phyloP scores from a whole-genome alignment of 73 alveolate species.

The Paraurostyla sp. region DNA sequence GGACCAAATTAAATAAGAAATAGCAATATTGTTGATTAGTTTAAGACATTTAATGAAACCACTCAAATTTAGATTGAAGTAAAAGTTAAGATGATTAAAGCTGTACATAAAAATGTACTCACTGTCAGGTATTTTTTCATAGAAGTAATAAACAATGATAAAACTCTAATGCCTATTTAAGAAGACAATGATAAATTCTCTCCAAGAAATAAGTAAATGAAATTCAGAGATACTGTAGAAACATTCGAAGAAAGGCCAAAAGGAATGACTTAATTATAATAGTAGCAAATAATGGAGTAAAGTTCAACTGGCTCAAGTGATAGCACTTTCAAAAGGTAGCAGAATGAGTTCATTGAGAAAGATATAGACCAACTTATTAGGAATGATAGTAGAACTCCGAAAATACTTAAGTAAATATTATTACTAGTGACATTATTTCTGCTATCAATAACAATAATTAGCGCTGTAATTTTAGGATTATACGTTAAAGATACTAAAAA shows the following conservation, averaged over 20 bases:
- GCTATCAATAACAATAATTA: slow-evolving; percentile 4
- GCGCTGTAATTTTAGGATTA: slow-evolving; percentile 25
- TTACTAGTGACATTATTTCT: not conserved
- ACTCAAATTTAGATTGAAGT: slow-evolving; percentile 27
- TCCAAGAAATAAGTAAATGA: not conserved
- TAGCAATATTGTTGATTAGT: too few species aligned
- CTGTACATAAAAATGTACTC: not conserved
- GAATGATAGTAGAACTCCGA: slow-evolving; percentile 53
- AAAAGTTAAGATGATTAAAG: not conserved
- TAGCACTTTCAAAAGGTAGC: not conserved
- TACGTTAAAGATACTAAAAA: not conserved
- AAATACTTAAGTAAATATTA: slow-evolving; percentile 22
- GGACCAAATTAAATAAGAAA: too few species aligned
- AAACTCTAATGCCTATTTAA: too few species aligned
- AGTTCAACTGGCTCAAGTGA: slow-evolving; percentile 16
- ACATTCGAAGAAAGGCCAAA: too few species aligned
- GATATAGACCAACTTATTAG: slow-evolving; percentile 32
- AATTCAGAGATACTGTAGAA: too few species aligned
- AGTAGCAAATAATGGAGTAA: not conserved
- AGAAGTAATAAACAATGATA: not conserved
- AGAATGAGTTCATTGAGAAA: slow-evolving; percentile 22
- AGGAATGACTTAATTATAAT: too few species aligned
- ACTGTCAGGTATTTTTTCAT: slow-evolving; percentile 45
- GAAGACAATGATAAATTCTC: not conserved
- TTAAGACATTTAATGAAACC: too few species aligned